These are phyloP conservation scores for Spongispora temasekensis DNA, from an alignment of 1,284 basidiomycete genomes.

Conservation along the genomic window DNA sequence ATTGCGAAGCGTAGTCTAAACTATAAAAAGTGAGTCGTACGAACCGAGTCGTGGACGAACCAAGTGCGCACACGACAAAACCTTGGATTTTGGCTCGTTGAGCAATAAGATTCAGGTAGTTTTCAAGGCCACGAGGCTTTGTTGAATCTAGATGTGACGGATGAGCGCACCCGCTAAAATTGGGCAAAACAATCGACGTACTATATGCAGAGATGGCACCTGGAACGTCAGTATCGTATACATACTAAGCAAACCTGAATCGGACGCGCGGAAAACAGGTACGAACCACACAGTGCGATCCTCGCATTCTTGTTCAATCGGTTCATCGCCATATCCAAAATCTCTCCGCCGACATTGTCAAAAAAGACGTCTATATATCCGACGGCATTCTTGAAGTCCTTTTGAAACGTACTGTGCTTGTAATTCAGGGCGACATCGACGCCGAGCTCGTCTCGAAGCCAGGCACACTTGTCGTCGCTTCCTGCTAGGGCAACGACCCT, in stretches of 20 bases:
- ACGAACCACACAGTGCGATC: conserved; percentile 72
- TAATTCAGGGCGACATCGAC: conserved; percentile 87
- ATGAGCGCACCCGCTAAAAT: neutral
- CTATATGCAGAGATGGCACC: conserved; percentile 83
- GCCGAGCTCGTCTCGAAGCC: conserved; percentile 80
- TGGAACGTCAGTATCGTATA: conserved; percentile 28
- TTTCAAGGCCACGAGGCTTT: conserved; percentile 59
- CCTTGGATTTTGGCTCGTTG: conserved; percentile 80
- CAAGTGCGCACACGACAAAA: conserved; percentile 71
- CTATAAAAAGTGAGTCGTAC: conserved; percentile 35
- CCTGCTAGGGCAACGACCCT: conserved; percentile 80
- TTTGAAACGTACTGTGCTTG: conserved; percentile 73
- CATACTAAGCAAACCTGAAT: neutral
- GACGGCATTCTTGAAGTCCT: conserved; percentile 61
- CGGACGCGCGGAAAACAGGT: conserved; percentile 17
- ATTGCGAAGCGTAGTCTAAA: conserved; percentile 65
- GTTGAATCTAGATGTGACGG: conserved; percentile 43
- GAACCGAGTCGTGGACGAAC: neutral
- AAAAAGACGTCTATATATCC: conserved; percentile 81
- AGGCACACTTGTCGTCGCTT: conserved; percentile 77
- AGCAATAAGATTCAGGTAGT: conserved; percentile 68
- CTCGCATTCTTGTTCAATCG: conserved; percentile 77
- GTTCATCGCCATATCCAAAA: conserved; percentile 74
- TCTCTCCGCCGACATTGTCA: conserved; percentile 87
- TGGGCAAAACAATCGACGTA: conserved; percentile 35